These are phyloP conservation scores for Dimargaris xerosporica DNA, from an alignment of 192 early-diverging fungal genomes.

Conservation along the genomic window DNA sequence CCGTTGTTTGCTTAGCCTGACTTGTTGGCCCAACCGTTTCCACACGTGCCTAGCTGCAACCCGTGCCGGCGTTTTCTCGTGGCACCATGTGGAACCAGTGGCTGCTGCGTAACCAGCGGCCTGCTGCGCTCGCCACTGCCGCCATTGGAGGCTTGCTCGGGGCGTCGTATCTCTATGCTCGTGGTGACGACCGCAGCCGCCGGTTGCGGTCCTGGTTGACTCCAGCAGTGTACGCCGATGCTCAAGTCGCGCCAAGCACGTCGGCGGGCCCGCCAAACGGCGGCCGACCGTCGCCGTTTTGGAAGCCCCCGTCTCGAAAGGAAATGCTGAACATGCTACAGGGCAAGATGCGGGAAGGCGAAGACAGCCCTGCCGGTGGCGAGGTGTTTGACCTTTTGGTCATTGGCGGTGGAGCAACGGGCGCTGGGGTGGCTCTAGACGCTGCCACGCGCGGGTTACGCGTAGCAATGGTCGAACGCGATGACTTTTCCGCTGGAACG, in stretches of 20 bases:
- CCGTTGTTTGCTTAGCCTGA: no score
- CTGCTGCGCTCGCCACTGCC: no score
- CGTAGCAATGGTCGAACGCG: constrained; percentile 87
- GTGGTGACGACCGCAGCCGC: no score
- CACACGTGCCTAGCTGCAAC: no score
- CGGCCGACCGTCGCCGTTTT: constrained; percentile 45
- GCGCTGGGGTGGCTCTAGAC: constrained; percentile 80
- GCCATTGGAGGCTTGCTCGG: no score
- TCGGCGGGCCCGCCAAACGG: not conserved
- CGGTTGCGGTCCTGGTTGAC: no score
- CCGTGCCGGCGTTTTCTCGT: no score
- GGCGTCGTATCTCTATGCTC: no score
- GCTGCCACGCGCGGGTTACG: constrained; percentile 83
- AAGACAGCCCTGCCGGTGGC: constrained; percentile 9
- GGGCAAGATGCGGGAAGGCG: constrained; percentile 13
- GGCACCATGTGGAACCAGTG: no score
- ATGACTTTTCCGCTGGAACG: constrained; percentile 90
- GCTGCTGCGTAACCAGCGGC: no score
- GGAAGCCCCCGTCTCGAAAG: constrained; percentile 54
- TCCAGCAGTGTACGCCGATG: not conserved
- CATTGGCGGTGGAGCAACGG: constrained; percentile 92
- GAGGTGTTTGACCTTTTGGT: constrained; percentile 71
- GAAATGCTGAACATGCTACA: constrained; percentile 58
- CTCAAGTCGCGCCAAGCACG: not conserved
- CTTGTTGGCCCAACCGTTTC: no score